A percentile compares a stretch with the other conserved stretches of the same genome.
phyloP scores from a whole-genome alignment of 306 rosid genomes.

The Dicorynia guianensis region DNA sequence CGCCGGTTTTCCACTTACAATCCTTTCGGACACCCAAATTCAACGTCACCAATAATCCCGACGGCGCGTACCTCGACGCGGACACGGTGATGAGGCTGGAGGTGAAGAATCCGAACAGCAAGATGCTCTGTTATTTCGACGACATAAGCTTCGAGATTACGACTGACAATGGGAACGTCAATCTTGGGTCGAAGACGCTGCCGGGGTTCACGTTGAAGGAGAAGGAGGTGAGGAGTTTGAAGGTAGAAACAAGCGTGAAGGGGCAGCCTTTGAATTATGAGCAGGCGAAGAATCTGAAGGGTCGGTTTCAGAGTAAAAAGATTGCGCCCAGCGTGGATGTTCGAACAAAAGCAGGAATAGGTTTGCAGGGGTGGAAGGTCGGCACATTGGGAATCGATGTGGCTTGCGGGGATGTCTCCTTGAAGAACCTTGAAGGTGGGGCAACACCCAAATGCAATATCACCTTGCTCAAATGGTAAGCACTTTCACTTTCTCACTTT shows the following conservation, averaged over 20 bases:
- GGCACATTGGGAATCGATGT: constrained; percentile 48
- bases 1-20: no score
- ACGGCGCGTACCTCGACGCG: neutral
- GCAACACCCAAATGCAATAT: constrained; percentile 63
- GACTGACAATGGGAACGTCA: constrained; percentile 31
- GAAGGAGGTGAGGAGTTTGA: constrained; percentile 49
- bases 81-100: constrained; percentile 41
- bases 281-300: constrained; percentile 48
- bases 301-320: constrained; percentile 39
- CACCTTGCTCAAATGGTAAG: constrained; percentile 66
- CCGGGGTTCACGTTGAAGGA: constrained; percentile 48
- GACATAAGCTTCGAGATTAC: constrained; percentile 2
- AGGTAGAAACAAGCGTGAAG: constrained; percentile 51
- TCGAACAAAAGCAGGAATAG: constrained; percentile 47
- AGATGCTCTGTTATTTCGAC: constrained; percentile 49
- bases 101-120: constrained; percentile 59
- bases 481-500: neutral
- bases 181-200: constrained; percentile 39
- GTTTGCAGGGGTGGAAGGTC: constrained; percentile 48
- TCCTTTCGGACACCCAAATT: no score
- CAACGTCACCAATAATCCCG: no score
- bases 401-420: constrained; percentile 59
- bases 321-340: constrained; percentile 55
- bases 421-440: constrained; percentile 59
- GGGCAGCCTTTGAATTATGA: constrained; percentile 42